These are phyloP conservation scores for Daldinia bambusicola DNA, from an alignment of 495 filamentous ascomycete species.

Conservation along the genomic window DNA sequence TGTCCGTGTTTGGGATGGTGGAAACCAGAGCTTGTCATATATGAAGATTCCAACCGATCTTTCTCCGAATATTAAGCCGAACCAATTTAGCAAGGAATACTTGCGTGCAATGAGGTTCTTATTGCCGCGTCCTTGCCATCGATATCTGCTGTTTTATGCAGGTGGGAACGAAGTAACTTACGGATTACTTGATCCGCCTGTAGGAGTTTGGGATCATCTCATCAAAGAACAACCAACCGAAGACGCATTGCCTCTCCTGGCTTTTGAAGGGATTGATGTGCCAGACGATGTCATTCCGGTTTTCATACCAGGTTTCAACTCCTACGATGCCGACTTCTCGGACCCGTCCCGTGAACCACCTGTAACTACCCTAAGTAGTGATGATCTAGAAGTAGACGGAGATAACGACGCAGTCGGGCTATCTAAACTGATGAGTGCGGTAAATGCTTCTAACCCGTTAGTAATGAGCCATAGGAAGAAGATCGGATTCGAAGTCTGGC, in stretches of 20 bases:
- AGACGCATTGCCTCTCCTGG: slow-evolving; percentile 9
- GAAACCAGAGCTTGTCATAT: slow-evolving; percentile 27
- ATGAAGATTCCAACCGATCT: slow-evolving; percentile 36
- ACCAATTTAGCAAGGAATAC: slow-evolving; percentile 39
- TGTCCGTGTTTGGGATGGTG: slow-evolving; percentile 29
- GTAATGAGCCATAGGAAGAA: background rate
- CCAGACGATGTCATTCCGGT: slow-evolving; percentile 17
- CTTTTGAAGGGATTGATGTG: slow-evolving; percentile 1
- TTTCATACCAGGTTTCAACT: slow-evolving; percentile 33
- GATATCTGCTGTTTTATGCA: slow-evolving; percentile 17
- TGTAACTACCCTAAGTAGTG: background rate
- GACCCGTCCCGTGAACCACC: background rate
- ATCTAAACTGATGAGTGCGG: background rate
- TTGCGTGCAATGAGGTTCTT: slow-evolving; percentile 27
- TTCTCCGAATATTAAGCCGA: slow-evolving; percentile 11
- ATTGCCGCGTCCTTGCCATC: slow-evolving; percentile 12
- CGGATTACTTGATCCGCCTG: slow-evolving; percentile 37
- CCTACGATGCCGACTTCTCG: slow-evolving; percentile 12
- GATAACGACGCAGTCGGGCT: background rate
- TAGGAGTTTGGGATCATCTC: slow-evolving; percentile 23
- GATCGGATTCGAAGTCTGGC: slow-evolving; percentile 29
- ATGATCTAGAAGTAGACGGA: slow-evolving; percentile 7
- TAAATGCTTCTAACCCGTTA: background rate
- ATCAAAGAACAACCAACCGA: background rate
- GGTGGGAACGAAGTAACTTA: slow-evolving; percentile 8